Percentiles rank a stretch among this genome's conserved stretches.
These are phyloP conservation scores for Blastobotrys aristatus DNA, from an alignment of 1,139 yeast species.

Conservation along the genomic window DNA sequence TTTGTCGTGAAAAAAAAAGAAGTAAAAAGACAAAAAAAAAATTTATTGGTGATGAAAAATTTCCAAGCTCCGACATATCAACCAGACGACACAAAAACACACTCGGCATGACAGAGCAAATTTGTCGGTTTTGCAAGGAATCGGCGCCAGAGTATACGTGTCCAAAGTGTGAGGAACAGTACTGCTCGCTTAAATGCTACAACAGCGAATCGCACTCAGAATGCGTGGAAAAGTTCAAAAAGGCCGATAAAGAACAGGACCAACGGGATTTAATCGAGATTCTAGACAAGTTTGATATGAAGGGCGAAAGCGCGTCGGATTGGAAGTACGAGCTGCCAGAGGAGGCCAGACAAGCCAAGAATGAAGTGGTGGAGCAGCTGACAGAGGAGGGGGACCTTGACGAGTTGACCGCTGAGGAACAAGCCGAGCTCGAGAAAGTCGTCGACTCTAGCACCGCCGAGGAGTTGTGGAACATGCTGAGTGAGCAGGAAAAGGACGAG, in stretches of 20 bases:
- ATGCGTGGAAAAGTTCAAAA: conserved; percentile 23
- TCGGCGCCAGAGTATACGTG: conserved; percentile 22
- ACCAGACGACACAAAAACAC: not conserved
- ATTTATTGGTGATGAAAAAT: no score
- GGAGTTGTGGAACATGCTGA: conserved; percentile 19
- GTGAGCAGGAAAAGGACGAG: conserved; percentile 18
- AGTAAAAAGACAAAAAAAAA: no score
- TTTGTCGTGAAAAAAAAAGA: no score
- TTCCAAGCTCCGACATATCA: no score
- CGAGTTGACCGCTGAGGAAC: conserved; percentile 16
- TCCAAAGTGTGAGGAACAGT: conserved; percentile 23
- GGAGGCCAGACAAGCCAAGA: conserved; percentile 6
- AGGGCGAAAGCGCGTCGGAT: conserved; percentile 14
- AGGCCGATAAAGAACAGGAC: conserved; percentile 16
- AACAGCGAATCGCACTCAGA: conserved; percentile 19
- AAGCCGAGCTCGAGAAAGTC: conserved; percentile 15
- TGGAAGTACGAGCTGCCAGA: conserved; percentile 24
- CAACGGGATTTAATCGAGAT: conserved; percentile 17
- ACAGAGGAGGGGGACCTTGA: conserved; percentile 13
- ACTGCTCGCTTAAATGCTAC: conserved; percentile 26
- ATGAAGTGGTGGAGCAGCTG: conserved; percentile 1
- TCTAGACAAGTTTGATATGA: conserved; percentile 17
- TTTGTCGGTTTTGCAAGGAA: conserved; percentile 17
- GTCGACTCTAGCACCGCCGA: conserved; percentile 19
- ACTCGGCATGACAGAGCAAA: not conserved